These are phyloP conservation scores for Dactylellina haptotyla DNA, from an alignment of 2,329 filamentous ascomycete genomes.

Conservation along the genomic window DNA sequence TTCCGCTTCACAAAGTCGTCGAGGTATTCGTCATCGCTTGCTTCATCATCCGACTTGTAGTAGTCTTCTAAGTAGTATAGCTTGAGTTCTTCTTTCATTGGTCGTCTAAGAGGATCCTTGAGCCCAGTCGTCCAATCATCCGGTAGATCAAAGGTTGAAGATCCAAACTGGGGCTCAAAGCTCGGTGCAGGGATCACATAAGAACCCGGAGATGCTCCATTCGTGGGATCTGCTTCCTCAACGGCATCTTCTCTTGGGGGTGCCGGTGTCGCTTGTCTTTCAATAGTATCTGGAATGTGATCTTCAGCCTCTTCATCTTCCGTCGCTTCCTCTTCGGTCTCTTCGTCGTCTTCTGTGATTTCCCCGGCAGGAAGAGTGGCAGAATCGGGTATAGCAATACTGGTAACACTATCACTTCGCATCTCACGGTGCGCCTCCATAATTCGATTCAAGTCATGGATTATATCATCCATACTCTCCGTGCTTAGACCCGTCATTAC, in stretches of 20 bases:
- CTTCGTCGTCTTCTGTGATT: slow-evolving; percentile 6
- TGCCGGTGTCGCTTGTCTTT: slow-evolving; percentile 40
- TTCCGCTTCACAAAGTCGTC: slow-evolving; percentile 72
- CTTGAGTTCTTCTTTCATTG: slow-evolving; percentile 44
- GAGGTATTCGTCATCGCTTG: slow-evolving; percentile 72
- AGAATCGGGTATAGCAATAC: background rate
- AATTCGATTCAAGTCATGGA: slow-evolving; percentile 40
- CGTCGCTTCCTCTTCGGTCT: slow-evolving; percentile 15
- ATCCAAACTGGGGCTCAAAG: slow-evolving; percentile 48
- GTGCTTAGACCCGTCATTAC: slow-evolving; percentile 22
- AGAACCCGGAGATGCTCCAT: slow-evolving; percentile 8
- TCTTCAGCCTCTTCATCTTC: slow-evolving; percentile 37
- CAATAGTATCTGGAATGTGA: slow-evolving; percentile 43
- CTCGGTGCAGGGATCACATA: slow-evolving; percentile 38
- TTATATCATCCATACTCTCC: slow-evolving; percentile 42
- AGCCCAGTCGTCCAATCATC: slow-evolving; percentile 39
- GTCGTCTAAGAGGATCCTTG: slow-evolving; percentile 43
- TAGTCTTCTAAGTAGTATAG: slow-evolving; percentile 52
- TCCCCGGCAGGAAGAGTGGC: background rate
- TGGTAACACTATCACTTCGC: background rate
- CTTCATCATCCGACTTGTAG: slow-evolving; percentile 57
- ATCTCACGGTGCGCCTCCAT: slow-evolving; percentile 27
- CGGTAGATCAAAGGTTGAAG: slow-evolving; percentile 42
- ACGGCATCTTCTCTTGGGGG: slow-evolving; percentile 24
- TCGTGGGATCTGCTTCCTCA: slow-evolving; percentile 14